These are phyloP conservation scores for Naganishia sp. DNA, from an alignment of 1,284 basidiomycete species.

Conservation along the genomic window DNA sequence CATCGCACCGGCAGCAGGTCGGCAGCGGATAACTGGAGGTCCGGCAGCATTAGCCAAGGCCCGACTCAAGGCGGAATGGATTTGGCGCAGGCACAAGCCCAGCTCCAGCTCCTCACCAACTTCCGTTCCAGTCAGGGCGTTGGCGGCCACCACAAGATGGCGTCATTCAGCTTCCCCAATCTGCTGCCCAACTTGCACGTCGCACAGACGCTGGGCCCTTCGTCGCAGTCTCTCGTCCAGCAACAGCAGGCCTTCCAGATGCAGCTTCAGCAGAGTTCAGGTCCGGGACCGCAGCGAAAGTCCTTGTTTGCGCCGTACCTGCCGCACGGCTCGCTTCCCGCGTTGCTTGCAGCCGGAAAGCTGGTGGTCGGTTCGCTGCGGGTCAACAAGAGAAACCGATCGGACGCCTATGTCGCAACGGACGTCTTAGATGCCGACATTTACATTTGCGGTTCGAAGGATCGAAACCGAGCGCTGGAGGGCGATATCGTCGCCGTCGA, in stretches of 20 bases:
- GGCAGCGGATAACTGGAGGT: slow-evolving; percentile 29
- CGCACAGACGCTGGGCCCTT: slow-evolving; percentile 76
- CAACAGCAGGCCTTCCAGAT: slow-evolving; percentile 76
- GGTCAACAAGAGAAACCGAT: slow-evolving; percentile 98
- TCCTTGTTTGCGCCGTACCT: slow-evolving; percentile 98
- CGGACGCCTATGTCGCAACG: slow-evolving; percentile 98
- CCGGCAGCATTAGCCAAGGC: slow-evolving; percentile 44
- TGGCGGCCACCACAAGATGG: slow-evolving; percentile 93
- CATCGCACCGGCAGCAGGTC: slow-evolving; percentile 66
- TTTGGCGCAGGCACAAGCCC: slow-evolving; percentile 85
- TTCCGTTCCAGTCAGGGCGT: slow-evolving; percentile 68
- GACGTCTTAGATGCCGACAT: slow-evolving; percentile 98
- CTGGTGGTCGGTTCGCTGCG: slow-evolving; percentile 95
- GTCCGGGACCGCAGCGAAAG: slow-evolving; percentile 89
- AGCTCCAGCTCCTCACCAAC: slow-evolving; percentile 92
- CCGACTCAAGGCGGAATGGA: slow-evolving; percentile 65
- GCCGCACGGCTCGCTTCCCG: slow-evolving; percentile 94
- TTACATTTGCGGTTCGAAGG: slow-evolving; percentile 97
- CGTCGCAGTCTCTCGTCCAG: slow-evolving; percentile 64
- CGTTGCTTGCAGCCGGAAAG: slow-evolving; percentile 95
- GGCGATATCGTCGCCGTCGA: slow-evolving; percentile 99
- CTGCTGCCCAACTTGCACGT: slow-evolving; percentile 95
- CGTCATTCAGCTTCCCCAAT: slow-evolving; percentile 95
- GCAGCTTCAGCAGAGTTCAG: slow-evolving; percentile 80
- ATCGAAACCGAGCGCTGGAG: slow-evolving; percentile 96